Base-by-base conservation (phyloP, 2,329 filamentous ascomycete genomes). In the Pseudogymnoascus sp. region DNA sequence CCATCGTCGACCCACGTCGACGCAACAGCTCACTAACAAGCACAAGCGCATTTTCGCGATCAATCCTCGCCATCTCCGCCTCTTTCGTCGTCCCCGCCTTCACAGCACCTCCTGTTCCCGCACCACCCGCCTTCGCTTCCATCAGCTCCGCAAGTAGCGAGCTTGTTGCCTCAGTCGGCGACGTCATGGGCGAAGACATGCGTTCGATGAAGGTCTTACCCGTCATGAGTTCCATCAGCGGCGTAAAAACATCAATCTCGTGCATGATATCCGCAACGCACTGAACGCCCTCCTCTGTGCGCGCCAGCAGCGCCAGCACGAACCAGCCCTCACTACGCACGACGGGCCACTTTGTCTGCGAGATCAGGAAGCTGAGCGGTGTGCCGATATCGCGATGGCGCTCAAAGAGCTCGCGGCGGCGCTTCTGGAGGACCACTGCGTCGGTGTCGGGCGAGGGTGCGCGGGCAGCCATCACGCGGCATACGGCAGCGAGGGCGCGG, bases 281-380 rank as follows among this genome's bases (percentile, higher is more conserved):
- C 1, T 71, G 68, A 1, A 81, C 79, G 6, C 83, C 83, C 37
- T 82, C 79, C 1, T 70, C 63, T 1, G 80, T 79, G 29, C 83
- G 78, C 42, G 80, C 79, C 78, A 87, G 82, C 35, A 87, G 77
- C 2, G 85, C 85, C 61, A 86, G 78, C 5, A 85, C 79, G 66
- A 87, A 87, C 80, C 84, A 83, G 2, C 81, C 78, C 69, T 88
- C 85, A 40, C 83, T 85, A 16, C 82, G 78, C 2, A 88, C 75
- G 1, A 81, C 76, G 0, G 83, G 82, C 78, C 84, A 87, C 66
- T 83, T 85, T 2, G 72, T 74, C 69, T 87, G 85, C 1, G 76
- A 79, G 24, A 85, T 75, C 26, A 87, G 77, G 67, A 80, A 83
- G 1, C 77, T 70, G 6, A 88, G 75, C 0, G 79, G 74, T 6